Evolutionary conservation across 2,329 filamentous ascomycete genomes (phyloP).

Genomic region (Hymenoscyphus scutula): DNA sequence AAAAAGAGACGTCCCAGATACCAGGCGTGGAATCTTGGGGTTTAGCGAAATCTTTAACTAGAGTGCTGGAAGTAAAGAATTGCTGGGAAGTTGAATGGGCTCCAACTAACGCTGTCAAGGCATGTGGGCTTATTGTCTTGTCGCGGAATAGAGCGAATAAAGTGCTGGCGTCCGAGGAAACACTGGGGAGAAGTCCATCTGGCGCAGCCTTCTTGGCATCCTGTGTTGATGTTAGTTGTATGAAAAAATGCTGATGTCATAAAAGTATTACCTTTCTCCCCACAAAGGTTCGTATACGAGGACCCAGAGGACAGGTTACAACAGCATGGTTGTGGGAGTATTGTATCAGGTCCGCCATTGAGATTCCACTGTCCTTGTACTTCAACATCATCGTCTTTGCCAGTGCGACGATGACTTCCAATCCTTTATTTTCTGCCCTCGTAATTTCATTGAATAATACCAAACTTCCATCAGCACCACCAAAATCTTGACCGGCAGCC

Average conservation of each 20-base stretch:
- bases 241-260: no score
- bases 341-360: constrained; percentile 55
- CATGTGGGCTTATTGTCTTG: constrained; percentile 50
- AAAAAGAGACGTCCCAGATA: constrained; percentile 44
- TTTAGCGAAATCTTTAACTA: constrained; percentile 37
- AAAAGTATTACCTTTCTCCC: constrained; percentile 40
- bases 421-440: constrained; percentile 46
- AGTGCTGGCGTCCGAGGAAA: constrained; percentile 42
- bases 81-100: constrained; percentile 53
- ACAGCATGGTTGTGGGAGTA: constrained; percentile 39
- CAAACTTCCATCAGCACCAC: constrained; percentile 49
- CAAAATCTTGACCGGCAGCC: constrained; percentile 29
- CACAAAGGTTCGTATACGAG: constrained; percentile 49
- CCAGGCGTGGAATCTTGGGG: constrained; percentile 52
- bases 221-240: constrained; percentile 11
- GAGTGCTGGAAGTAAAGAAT: constrained; percentile 42
- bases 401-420: constrained; percentile 44
- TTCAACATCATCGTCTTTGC: constrained; percentile 35
- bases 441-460: constrained; percentile 41
- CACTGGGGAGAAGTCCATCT: constrained; percentile 9
- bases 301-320: constrained; percentile 50
- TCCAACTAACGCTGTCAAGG: constrained; percentile 52
- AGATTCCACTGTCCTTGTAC: constrained; percentile 43
- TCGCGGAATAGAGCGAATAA: constrained; percentile 37
- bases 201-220: constrained; percentile 44